Evolutionary conservation across 2,329 filamentous ascomycete species (phyloP), one percentile per base, ranked within the genome.

Genomic region (Ustulina deusta): DNA sequence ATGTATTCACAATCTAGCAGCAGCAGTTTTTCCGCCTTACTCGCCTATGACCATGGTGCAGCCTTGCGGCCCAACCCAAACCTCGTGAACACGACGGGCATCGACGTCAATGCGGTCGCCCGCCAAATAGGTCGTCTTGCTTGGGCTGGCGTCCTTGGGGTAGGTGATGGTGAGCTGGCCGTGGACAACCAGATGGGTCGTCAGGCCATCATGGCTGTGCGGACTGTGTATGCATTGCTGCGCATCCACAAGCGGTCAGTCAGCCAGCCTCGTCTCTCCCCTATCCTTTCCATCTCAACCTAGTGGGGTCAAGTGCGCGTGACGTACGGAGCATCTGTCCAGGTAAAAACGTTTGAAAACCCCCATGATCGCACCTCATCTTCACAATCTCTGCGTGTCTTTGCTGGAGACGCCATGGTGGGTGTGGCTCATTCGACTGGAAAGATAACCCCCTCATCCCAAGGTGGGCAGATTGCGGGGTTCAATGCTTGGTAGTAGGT

Each of bases 1-100:
- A 27, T 29, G 25, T 40, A 46, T 55, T 15, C 29, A 44, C 22
- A 54, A 46, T 25, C 32, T 55, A 42, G 56, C 22, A 55, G 27
- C 32, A 25, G 38, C 17, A 17, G 6, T 29, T 13, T 40, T 29
- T 10, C 40, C 22, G 6, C 15, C 25, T 63, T 40, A 88, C 80
- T 90, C 87, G 55, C 89, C 87, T 75, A 89, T 87, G 9, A 89
- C 88, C 80, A 90, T 91, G 2, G 88, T 91, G 77, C 91, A 93
- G 0, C 91, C 91, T 67, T 86, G 81, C 0, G 78, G 72, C 1
- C 90, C 90, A 54, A 92, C 84, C 87, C 89, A 92, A 1, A 93
- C 90, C 79, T 93, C 90, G 72, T 93, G 91, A 13, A 86, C 77
- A 65, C 85, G 83, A 7, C 84, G 83, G 1, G 89, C 88, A 34